A percentile compares a stretch with the other conserved stretches of the same genome.
phyloP scores from a whole-genome alignment of 1,284 basidiomycete species.

The Naganishia sp. region DNA sequence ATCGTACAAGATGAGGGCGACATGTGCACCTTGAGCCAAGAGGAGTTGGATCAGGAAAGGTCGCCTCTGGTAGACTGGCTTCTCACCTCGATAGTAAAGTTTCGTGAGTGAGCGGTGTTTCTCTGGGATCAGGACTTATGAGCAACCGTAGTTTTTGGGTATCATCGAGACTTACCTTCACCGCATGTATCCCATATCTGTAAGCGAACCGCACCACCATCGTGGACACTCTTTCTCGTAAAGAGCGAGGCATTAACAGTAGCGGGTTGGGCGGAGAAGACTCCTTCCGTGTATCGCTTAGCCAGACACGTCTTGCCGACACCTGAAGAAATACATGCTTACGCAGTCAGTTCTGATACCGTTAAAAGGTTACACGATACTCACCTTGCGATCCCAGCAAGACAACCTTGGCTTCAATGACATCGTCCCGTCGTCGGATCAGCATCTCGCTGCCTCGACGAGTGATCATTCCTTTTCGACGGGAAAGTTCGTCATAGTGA shows the following conservation, averaged over 20 bases:
- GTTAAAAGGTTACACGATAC: background rate
- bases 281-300: slow-evolving; percentile 30
- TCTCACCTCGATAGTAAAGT: slow-evolving; percentile 33
- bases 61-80: background rate
- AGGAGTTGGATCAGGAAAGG: background rate
- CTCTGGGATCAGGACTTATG: slow-evolving; percentile 4
- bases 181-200: slow-evolving; percentile 34
- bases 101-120: slow-evolving; percentile 33
- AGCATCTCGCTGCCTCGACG: slow-evolving; percentile 25
- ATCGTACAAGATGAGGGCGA: slow-evolving; percentile 33
- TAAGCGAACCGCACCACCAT: slow-evolving; percentile 28
- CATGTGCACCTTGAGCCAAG: slow-evolving; percentile 26
- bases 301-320: slow-evolving; percentile 33
- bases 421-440: slow-evolving; percentile 20
- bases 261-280: slow-evolving; percentile 11
- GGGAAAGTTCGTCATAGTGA: background rate
- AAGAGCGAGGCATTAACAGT: slow-evolving; percentile 28
- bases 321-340: background rate
- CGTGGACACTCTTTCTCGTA: slow-evolving; percentile 28
- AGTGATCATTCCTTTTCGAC: slow-evolving; percentile 4
- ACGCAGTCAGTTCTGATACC: too few species aligned
- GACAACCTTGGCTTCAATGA: slow-evolving; percentile 34
- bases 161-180: slow-evolving; percentile 19
- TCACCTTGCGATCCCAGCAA: slow-evolving; percentile 32
- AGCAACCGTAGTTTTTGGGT: too few species aligned